Percentiles rank a stretch among this genome's conserved stretches.
phyloP scores from a whole-genome alignment of 371 early-diverging fungal genomes.

The Mortierella sp. region DNA sequence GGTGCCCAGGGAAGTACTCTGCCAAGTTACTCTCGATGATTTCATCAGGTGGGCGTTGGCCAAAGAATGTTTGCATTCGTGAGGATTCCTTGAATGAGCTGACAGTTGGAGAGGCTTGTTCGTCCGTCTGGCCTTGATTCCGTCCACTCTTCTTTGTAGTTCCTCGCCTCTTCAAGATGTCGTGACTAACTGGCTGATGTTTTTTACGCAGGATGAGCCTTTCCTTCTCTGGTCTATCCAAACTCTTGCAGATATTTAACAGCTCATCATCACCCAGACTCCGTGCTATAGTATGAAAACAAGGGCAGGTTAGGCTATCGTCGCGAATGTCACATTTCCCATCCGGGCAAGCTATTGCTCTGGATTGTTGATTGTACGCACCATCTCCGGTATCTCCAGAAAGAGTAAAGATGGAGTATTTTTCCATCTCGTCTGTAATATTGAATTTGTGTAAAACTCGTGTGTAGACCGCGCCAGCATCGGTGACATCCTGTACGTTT shows the following conservation, averaged over 20 bases:
- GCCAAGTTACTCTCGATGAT: conserved; percentile 88
- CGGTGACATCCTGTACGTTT: conserved; percentile 68
- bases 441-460: conserved; percentile 78
- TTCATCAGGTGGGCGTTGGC: conserved; percentile 94
- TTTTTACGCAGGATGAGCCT: conserved; percentile 82
- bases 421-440: conserved; percentile 68
- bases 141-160: conserved; percentile 48
- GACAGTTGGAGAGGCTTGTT: conserved; percentile 34
- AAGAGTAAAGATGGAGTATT: conserved; percentile 74
- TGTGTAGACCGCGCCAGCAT: conserved; percentile 68
- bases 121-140: conserved; percentile 14
- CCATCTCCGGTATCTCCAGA: conserved; percentile 74
- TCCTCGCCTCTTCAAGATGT: conserved; percentile 70
- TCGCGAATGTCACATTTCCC: background rate
- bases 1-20: conserved; percentile 86
- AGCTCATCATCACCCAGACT: conserved; percentile 80
- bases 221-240: conserved; percentile 78
- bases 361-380: conserved; percentile 13
- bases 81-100: conserved; percentile 36
- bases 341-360: background rate
- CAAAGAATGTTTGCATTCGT: conserved; percentile 77
- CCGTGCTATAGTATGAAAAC: conserved; percentile 57
- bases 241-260: conserved; percentile 75
- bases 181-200: conserved; percentile 74
- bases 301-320: background rate